Percentiles rank a stretch among this genome's conserved stretches.
These are phyloP conservation scores for Guadua angustifolia DNA, from an alignment of 176 grass and related monocot genomes.

Conservation along the genomic window DNA sequence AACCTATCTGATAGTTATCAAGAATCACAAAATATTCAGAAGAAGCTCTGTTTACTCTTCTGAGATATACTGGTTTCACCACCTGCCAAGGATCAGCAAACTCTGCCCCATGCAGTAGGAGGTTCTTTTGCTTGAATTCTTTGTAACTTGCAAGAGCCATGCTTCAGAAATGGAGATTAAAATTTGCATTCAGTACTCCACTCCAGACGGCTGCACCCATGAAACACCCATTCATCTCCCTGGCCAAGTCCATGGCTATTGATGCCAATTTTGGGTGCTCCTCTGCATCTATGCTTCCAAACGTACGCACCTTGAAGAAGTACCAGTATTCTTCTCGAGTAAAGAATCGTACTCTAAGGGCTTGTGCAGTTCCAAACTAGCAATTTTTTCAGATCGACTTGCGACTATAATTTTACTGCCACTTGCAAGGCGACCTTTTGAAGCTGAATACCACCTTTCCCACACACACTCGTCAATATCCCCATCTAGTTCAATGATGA, in stretches of 20 bases:
- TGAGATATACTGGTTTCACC: neutral
- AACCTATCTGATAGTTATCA: neutral
- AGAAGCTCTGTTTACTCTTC: neutral
- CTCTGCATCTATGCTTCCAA: no score
- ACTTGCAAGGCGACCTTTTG: neutral
- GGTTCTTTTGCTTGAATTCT: neutral
- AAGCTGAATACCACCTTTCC: neutral
- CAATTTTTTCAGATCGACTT: neutral
- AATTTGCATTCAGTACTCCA: neutral
- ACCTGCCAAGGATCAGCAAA: neutral
- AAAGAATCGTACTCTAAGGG: neutral
- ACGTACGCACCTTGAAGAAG: no score
- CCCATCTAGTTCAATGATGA: neutral
- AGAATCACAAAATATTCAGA: neutral
- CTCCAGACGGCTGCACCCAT: neutral
- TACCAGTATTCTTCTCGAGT: no score
- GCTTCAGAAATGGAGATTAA: neutral
- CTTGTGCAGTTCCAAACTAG: neutral
- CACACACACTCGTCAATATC: neutral
- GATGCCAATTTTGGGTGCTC: no score
- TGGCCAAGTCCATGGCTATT: no score
- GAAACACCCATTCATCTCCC: no score
- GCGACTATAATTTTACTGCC: slow-evolving; percentile 29
- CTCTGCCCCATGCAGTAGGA: neutral
- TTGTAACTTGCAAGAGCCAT: neutral